phyloP scores from a whole-genome alignment of 2,329 filamentous ascomycete species.

The Penicillium corylophilum region DNA sequence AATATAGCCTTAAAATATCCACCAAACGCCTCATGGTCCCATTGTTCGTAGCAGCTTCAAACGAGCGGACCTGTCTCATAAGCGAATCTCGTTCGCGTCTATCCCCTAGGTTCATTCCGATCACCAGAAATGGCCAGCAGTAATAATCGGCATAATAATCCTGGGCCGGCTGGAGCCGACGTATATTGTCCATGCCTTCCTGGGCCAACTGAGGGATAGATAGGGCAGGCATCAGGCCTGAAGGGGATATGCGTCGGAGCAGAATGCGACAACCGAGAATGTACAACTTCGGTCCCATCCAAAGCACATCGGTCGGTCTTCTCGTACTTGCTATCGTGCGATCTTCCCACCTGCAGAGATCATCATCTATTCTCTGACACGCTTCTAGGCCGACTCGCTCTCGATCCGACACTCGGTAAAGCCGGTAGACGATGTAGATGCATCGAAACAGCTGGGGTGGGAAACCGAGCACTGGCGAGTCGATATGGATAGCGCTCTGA shows the following conservation, averaged over 20 bases:
- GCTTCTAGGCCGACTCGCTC: not conserved
- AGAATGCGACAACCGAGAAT: slow-evolving; percentile 17
- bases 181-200: slow-evolving; percentile 14
- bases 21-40: slow-evolving; percentile 23
- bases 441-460: slow-evolving; percentile 21
- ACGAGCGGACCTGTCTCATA: slow-evolving; percentile 15
- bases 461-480: slow-evolving; percentile 23
- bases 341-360: slow-evolving; percentile 1
- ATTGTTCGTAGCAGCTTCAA: slow-evolving; percentile 24
- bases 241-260: slow-evolving; percentile 6
- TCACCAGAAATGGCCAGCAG: slow-evolving; percentile 23
- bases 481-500: not conserved
- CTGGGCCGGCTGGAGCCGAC: slow-evolving; percentile 12
- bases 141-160: slow-evolving; percentile 32
- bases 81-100: slow-evolving; percentile 12
- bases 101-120: slow-evolving; percentile 15
- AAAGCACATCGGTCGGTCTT: not conserved
- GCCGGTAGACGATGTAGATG: slow-evolving; percentile 17
- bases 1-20: slow-evolving; percentile 15
- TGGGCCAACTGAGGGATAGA: slow-evolving; percentile 5
- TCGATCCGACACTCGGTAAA: not conserved
- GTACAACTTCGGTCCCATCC: slow-evolving; percentile 16
- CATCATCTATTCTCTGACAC: slow-evolving; percentile 2
- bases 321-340: not conserved
- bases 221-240: not conserved